A percentile compares a stretch with the other conserved stretches of the same genome.
phyloP scores from a whole-genome alignment of 2,329 filamentous ascomycete species.

The Colletotrichum tropicale region DNA sequence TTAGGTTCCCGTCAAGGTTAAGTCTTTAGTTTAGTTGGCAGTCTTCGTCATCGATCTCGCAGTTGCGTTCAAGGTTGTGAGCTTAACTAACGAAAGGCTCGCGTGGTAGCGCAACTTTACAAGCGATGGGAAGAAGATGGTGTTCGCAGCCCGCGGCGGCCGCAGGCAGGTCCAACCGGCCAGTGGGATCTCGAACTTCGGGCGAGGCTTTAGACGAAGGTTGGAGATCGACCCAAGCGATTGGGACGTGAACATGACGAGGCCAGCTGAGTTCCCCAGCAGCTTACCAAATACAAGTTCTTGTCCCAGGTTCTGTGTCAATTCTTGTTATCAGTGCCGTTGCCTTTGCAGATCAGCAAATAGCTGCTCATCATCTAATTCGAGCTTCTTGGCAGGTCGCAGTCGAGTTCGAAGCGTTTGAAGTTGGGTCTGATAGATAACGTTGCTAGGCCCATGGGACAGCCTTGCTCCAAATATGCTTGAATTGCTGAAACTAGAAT shows the following conservation, averaged over 20 bases:
- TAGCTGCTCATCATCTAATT: neutral
- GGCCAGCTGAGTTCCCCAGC: neutral
- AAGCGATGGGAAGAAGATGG: neutral
- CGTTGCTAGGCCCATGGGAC: neutral
- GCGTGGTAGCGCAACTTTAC: neutral
- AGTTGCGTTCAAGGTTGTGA: neutral
- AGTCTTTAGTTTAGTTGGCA: neutral
- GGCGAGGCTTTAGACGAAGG: neutral
- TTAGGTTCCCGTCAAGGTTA: neutral
- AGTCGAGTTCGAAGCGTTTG: neutral
- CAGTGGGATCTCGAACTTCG: neutral
- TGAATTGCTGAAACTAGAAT: constrained; percentile 3
- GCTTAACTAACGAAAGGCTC: neutral
- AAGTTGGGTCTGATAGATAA: neutral
- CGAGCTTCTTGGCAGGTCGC: constrained; percentile 4
- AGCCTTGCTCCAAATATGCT: constrained; percentile 6
- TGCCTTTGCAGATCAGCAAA: neutral
- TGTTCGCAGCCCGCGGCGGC: neutral
- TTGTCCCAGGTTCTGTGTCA: neutral
- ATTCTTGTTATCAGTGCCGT: neutral
- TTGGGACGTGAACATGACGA: neutral
- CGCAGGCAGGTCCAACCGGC: neutral
- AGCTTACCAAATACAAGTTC: neutral
- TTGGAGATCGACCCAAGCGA: neutral
- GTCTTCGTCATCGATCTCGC: constrained; percentile 1